A percentile compares a stretch with the other conserved stretches of the same genome.
Conservation (phyloP, 768 basidiomycete species). For the Gautieria morchelliformis region DNA sequence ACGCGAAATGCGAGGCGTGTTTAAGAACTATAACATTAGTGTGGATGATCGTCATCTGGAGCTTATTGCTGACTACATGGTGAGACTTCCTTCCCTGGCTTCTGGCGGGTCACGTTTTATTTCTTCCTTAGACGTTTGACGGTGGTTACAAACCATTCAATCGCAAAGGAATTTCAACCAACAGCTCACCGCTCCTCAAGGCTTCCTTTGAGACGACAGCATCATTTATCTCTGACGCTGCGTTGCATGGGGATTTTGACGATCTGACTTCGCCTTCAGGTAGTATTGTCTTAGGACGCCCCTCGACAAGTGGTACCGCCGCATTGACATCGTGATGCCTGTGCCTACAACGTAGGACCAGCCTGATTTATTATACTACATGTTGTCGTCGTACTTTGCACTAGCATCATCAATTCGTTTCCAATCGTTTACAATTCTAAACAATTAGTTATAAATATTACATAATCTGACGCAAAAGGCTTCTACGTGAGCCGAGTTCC, state of each 20-base stretch:
- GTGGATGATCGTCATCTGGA: constrained; percentile 92
- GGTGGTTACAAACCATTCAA: constrained; percentile 99
- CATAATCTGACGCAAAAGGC: background rate
- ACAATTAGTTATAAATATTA: too few relatives aligned
- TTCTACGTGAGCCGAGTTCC: background rate
- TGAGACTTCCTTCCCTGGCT: constrained; percentile 27
- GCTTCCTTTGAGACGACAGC: constrained; percentile 97
- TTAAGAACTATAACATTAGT: constrained; percentile 91
- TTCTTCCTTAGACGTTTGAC: constrained; percentile 63
- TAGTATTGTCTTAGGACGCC: constrained; percentile 83
- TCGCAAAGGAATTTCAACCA: constrained; percentile 85
- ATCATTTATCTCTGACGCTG: constrained; percentile 88
- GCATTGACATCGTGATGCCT: constrained; percentile 81
- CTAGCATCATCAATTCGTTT: too few relatives aligned
- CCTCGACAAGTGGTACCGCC: constrained; percentile 88
- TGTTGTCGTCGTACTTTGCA: background rate
- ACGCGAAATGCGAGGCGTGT: constrained; percentile 84
- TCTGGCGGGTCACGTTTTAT: background rate
- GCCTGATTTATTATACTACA: background rate
- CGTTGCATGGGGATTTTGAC: constrained; percentile 91
- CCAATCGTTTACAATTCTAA: too few relatives aligned
- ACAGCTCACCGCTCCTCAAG: constrained; percentile 92
- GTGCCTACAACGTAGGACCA: constrained; percentile 11
- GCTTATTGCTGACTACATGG: constrained; percentile 99
- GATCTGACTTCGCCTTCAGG: constrained; percentile 84